phyloP scores from a whole-genome alignment of 2,329 filamentous ascomycete species.

The Diaporthe destruens region DNA sequence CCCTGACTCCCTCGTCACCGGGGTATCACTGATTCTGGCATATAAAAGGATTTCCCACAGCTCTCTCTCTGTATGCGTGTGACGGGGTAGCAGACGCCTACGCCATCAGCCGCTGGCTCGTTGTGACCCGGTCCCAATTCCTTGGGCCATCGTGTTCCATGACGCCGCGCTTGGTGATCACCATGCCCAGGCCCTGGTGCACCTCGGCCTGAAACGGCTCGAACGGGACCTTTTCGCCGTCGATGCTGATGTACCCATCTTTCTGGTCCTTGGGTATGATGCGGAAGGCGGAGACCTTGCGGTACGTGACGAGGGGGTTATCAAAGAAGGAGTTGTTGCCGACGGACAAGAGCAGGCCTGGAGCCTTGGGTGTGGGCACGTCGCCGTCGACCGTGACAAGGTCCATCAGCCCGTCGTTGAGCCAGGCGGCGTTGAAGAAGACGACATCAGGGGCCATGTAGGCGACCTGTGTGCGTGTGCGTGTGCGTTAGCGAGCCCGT shows the following conservation, averaged over 20 bases:
- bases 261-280: constrained; percentile 80
- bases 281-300: constrained; percentile 89
- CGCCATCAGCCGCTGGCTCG: constrained; percentile 47
- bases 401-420: constrained; percentile 88
- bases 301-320: constrained; percentile 80
- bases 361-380: constrained; percentile 73
- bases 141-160: constrained; percentile 75
- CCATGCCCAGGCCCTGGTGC: constrained; percentile 83
- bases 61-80: neutral
- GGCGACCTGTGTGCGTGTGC: constrained; percentile 71
- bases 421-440: constrained; percentile 87
- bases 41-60: neutral
- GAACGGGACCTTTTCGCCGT: constrained; percentile 90
- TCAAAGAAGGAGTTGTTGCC: constrained; percentile 84
- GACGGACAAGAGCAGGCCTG: constrained; percentile 79
- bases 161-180: constrained; percentile 80
- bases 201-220: constrained; percentile 93
- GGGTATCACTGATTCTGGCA: constrained; percentile 33
- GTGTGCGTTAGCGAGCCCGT: constrained; percentile 5
- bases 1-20: neutral
- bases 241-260: constrained; percentile 91
- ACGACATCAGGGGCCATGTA: constrained; percentile 89
- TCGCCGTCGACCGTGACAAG: constrained; percentile 84
- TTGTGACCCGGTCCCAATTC: constrained; percentile 59
- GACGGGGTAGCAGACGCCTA: constrained; percentile 33